Evolutionary conservation across 208 protist genomes (phyloP).

Genomic region (Leishmania lainsoni): DNA sequence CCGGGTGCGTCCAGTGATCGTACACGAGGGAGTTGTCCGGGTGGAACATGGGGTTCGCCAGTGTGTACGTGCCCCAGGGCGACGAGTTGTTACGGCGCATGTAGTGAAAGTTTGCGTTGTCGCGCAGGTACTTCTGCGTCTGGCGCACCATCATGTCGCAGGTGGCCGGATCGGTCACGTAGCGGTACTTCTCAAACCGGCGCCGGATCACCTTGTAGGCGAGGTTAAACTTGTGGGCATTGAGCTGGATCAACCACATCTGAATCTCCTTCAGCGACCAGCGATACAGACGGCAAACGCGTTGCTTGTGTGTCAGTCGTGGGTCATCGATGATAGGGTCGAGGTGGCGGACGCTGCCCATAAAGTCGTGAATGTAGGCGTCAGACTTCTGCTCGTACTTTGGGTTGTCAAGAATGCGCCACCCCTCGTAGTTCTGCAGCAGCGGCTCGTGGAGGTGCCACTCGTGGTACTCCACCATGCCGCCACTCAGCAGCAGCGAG

Average conservation of each 20-base stretch:
- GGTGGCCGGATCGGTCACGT: slow-evolving; percentile 87
- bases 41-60: slow-evolving; percentile 90
- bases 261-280: slow-evolving; percentile 89
- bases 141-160: slow-evolving; percentile 94
- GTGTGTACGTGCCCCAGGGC: slow-evolving; percentile 81
- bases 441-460: slow-evolving; percentile 91
- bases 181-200: slow-evolving; percentile 89
- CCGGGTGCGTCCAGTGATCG: slow-evolving; percentile 91
- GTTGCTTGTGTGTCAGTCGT: slow-evolving; percentile 93
- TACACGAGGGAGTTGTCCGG: slow-evolving; percentile 89
- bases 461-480: slow-evolving; percentile 92
- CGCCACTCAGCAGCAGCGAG: slow-evolving; percentile 63
- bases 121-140: slow-evolving; percentile 91
- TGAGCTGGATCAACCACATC: slow-evolving; percentile 88
- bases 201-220: slow-evolving; percentile 89
- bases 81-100: slow-evolving; percentile 85
- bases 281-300: slow-evolving; percentile 90
- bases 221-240: slow-evolving; percentile 90
- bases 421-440: slow-evolving; percentile 93
- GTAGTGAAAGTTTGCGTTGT: slow-evolving; percentile 83
- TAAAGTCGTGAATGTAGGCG: slow-evolving; percentile 83
- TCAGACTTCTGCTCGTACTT: slow-evolving; percentile 82
- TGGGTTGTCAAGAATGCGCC: slow-evolving; percentile 91
- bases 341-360: slow-evolving; percentile 82
- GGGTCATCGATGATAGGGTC: slow-evolving; percentile 93